Conservation (phyloP, 2,329 filamentous ascomycete species). For the Juglanconis oblonga region DNA sequence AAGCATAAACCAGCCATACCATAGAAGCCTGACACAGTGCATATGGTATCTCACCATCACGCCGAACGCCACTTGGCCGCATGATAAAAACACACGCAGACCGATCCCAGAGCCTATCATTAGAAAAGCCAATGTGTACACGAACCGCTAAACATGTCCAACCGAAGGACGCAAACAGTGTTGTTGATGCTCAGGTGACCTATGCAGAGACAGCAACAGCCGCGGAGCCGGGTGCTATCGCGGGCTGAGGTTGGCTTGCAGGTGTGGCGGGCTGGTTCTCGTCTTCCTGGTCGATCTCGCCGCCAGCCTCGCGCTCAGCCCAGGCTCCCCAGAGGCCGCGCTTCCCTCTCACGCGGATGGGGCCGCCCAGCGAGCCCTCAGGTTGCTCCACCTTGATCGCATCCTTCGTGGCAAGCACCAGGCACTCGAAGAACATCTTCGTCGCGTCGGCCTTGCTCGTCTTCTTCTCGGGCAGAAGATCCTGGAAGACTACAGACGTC, state of each 20-base stretch:
- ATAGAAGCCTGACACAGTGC: conserved; percentile 1
- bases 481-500: conserved; percentile 80
- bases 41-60: conserved; percentile 15
- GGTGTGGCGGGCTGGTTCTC: conserved; percentile 27
- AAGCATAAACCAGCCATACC: conserved; percentile 1
- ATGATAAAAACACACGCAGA: conserved; percentile 8
- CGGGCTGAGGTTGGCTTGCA: conserved; percentile 29
- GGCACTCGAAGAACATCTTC: conserved; percentile 98
- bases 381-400: conserved; percentile 94
- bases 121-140: conserved; percentile 10
- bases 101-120: conserved; percentile 2
- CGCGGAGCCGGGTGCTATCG: conserved; percentile 24
- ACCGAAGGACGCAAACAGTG: background rate
- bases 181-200: background rate
- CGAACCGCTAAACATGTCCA: background rate
- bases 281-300: conserved; percentile 55
- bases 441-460: conserved; percentile 89
- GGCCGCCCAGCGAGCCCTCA: conserved; percentile 67
- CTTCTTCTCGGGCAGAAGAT: conserved; percentile 76
- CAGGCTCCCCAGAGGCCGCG: conserved; percentile 94
- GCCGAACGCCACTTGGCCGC: conserved; percentile 19
- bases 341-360: conserved; percentile 84
- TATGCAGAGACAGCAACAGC: conserved; percentile 18
- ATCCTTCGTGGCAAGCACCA: conserved; percentile 96
- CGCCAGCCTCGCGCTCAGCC: conserved; percentile 75